These are phyloP conservation scores for Chlamydomonas schloesseri DNA, from an alignment of 139 green algal species.

Conservation along the genomic window DNA sequence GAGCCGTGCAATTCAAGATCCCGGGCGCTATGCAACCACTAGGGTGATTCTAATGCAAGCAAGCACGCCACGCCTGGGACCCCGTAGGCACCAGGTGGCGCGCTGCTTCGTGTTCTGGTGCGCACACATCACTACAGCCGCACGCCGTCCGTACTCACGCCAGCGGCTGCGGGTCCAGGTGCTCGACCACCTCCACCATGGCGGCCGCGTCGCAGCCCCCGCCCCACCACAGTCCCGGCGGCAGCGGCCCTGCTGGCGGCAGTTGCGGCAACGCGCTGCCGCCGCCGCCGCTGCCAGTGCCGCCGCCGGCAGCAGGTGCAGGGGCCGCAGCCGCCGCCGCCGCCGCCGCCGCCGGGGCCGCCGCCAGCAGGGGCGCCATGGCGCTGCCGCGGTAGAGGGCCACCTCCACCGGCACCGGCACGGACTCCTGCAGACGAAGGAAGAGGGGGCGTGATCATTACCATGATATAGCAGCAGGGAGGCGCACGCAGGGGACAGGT, in stretches of 20 bases:
- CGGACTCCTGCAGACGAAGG: slow-evolving; percentile 22
- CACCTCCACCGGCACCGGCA: slow-evolving; percentile 28
- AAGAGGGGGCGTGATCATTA: too few species aligned
- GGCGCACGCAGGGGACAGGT: too few species aligned
- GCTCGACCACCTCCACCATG: slow-evolving; percentile 78
- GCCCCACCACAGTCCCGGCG: slow-evolving; percentile 23
- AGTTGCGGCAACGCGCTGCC: neutral
- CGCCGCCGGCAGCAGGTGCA: slow-evolving; percentile 48
- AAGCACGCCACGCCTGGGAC: too few species aligned
- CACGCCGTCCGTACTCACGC: neutral
- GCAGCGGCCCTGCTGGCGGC: too few species aligned
- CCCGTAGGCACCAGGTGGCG: too few species aligned
- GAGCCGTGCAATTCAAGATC: too few species aligned
- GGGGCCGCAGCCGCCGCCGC: neutral
- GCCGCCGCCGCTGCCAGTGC: neutral
- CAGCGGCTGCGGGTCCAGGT: slow-evolving; percentile 72
- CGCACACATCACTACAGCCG: too few species aligned
- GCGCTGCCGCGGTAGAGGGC: slow-evolving; percentile 40
- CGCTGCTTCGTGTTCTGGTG: too few species aligned
- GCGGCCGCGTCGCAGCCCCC: slow-evolving; percentile 58
- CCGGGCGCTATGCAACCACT: too few species aligned
- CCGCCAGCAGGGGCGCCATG: neutral
- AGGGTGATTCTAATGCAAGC: too few species aligned
- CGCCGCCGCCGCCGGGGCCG: neutral
- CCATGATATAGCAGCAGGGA: too few species aligned